Conservation (phyloP, 768 basidiomycete species). For the Leccinum aurantiacum region DNA sequence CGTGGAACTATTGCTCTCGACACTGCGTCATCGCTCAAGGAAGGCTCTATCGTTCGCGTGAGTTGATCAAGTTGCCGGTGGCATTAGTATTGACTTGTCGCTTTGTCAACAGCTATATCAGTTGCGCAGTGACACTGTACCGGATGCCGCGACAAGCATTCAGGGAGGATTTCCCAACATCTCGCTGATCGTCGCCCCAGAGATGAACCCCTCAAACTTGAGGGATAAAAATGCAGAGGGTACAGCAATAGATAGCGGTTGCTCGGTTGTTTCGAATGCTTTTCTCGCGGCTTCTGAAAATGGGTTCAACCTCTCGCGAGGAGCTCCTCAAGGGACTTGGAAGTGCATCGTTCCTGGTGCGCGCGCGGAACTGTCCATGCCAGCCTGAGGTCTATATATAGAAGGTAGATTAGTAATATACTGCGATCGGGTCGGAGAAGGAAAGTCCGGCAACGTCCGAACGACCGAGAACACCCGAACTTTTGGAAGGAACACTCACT, state of each 20-base stretch:
- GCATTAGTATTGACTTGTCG: neutral
- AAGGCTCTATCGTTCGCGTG: conserved; percentile 54
- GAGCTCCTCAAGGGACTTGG: conserved; percentile 37
- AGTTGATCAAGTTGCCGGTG: conserved; percentile 13
- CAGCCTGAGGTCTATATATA: too few species aligned
- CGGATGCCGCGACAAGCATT: neutral
- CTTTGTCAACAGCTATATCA: conserved; percentile 42
- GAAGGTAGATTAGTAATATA: neutral
- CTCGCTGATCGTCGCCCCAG: conserved; percentile 27
- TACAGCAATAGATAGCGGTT: neutral
- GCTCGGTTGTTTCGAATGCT: conserved; percentile 7
- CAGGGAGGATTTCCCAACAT: conserved; percentile 13
- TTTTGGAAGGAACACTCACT: conserved; percentile 16
- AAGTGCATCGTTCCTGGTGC: conserved; percentile 42
- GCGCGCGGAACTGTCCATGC: conserved; percentile 12
- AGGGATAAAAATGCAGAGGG: neutral
- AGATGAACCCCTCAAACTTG: conserved; percentile 9
- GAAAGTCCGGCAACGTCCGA: conserved; percentile 23
- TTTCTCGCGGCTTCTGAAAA: conserved; percentile 58
- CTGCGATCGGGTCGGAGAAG: conserved; percentile 23
- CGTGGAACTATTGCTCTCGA: conserved; percentile 66
- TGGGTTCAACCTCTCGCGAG: conserved; percentile 43
- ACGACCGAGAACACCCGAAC: conserved; percentile 34
- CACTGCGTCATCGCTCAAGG: conserved; percentile 46
- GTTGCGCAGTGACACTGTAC: conserved; percentile 29